Evolutionary conservation across 768 basidiomycete genomes (phyloP).

Genomic region (Russula sp.): DNA sequence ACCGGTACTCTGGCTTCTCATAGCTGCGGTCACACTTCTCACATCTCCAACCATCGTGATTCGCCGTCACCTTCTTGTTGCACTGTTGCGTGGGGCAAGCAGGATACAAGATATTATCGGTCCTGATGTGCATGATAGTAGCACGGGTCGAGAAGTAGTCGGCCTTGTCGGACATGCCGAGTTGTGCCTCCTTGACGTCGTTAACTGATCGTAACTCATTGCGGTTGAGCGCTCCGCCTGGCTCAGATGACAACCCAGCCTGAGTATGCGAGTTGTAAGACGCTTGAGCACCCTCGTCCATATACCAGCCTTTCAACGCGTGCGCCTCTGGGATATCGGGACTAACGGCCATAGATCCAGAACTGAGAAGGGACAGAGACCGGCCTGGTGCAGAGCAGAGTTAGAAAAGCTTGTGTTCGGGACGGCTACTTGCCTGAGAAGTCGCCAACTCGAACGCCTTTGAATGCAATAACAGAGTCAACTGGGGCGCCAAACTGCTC

Average conservation of each 20-base stretch:
- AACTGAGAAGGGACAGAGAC: slow-evolving; percentile 74
- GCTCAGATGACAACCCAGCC: slow-evolving; percentile 31
- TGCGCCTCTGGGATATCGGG: slow-evolving; percentile 93
- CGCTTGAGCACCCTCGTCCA: slow-evolving; percentile 52
- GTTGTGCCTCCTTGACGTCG: slow-evolving; percentile 70
- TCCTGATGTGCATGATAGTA: slow-evolving; percentile 82
- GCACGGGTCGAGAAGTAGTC: slow-evolving; percentile 78
- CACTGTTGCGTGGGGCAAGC: slow-evolving; percentile 78
- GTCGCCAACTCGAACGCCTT: slow-evolving; percentile 88
- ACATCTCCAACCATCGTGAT: slow-evolving; percentile 73
- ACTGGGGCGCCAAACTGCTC: slow-evolving; percentile 61
- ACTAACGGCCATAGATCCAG: slow-evolving; percentile 74
- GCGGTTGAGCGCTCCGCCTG: slow-evolving; percentile 50
- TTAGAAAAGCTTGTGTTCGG: slow-evolving; percentile 13
- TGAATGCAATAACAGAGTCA: slow-evolving; percentile 81
- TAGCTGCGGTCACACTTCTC: slow-evolving; percentile 83
- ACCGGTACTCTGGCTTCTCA: slow-evolving; percentile 75
- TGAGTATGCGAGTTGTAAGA: slow-evolving; percentile 69
- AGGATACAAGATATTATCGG: slow-evolving; percentile 77
- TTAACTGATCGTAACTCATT: slow-evolving; percentile 63
- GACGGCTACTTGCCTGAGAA: slow-evolving; percentile 55
- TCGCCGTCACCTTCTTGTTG: slow-evolving; percentile 81
- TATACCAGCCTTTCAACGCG: slow-evolving; percentile 86
- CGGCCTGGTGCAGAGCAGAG: slow-evolving; percentile 43
- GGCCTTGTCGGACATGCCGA: slow-evolving; percentile 68